Evolutionary conservation across 2,329 filamentous ascomycete genomes (phyloP).

Genomic region (Thielaviopsis musarum): DNA sequence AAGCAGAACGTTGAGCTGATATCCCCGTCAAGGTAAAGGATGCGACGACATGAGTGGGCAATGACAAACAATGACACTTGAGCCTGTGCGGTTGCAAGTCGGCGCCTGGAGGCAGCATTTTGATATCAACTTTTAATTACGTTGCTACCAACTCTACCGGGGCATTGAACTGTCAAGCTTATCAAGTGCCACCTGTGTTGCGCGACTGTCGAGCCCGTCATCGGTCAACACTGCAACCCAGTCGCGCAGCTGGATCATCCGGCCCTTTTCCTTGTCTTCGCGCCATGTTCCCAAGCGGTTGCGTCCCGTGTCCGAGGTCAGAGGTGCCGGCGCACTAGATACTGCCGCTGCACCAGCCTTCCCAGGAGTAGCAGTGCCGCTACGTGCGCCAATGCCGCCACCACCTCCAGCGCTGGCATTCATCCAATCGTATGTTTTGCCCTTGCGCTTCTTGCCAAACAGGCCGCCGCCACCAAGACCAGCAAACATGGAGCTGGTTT

Average conservation of each 20-base stretch:
- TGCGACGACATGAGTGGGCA: neutral
- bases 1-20: neutral
- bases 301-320: conserved; percentile 38
- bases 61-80: neutral
- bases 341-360: conserved; percentile 20
- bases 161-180: conserved; percentile 33
- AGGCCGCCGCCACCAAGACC: conserved; percentile 43
- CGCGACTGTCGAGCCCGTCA: conserved; percentile 51
- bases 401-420: conserved; percentile 31
- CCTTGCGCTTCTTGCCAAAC: conserved; percentile 41
- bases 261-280: conserved; percentile 61
- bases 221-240: conserved; percentile 64
- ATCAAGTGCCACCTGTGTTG: conserved; percentile 41
- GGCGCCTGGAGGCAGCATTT: neutral
- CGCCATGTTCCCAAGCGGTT: conserved; percentile 57
- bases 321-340: conserved; percentile 18
- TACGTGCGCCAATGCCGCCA: conserved; percentile 15
- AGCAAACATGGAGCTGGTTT: conserved; percentile 58
- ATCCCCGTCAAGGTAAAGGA: neutral
- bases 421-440: conserved; percentile 65
- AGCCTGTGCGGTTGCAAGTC: neutral
- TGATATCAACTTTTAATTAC: neutral
- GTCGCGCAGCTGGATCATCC: conserved; percentile 70
- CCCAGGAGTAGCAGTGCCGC: conserved; percentile 36
- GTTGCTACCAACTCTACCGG: conserved; percentile 16